Percentiles rank a stretch among this genome's conserved stretches.
Evolutionary conservation across 345 rosid species (phyloP).

Genomic region (Combretum micranthum): DNA sequence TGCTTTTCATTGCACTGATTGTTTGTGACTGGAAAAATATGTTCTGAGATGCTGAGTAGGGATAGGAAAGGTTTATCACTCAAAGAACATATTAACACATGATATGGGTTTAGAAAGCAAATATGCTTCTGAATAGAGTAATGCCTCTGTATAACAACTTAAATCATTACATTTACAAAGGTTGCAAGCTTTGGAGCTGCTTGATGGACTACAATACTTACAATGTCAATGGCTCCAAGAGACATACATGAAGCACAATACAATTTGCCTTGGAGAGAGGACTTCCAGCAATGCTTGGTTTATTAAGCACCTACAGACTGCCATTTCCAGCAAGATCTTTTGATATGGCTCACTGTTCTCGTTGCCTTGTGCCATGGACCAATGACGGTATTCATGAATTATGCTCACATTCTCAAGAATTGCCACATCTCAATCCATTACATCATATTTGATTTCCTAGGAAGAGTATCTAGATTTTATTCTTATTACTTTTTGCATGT

Average conservation of each 20-base stretch:
- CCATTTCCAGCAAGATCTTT: constrained; percentile 65
- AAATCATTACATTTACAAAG: constrained; percentile 19
- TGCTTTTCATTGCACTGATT: no score
- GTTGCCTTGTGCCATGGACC: constrained; percentile 66
- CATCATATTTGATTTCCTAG: no score
- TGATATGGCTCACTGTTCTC: constrained; percentile 71
- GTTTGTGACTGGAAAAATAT: no score
- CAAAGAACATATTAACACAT: no score
- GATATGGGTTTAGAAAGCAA: no score
- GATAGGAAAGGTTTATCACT: no score
- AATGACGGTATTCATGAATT: constrained; percentile 32
- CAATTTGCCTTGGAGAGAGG: constrained; percentile 72
- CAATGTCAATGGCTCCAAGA: constrained; percentile 75
- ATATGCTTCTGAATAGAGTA: no score
- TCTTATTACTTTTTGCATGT: neutral
- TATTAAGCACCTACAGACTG: constrained; percentile 45
- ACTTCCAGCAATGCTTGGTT: constrained; percentile 62
- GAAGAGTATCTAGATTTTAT: neutral
- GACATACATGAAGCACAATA: constrained; percentile 76
- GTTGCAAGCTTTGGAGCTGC: constrained; percentile 77
- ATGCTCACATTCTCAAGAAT: neutral
- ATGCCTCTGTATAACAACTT: neutral
- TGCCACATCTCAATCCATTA: no score
- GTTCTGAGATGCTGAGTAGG: no score
- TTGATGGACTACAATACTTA: constrained; percentile 45